Percentiles rank a stretch among this genome's conserved stretches.
phyloP scores from a whole-genome alignment of 2,329 filamentous ascomycete species.

The Colletotrichum limetticola region DNA sequence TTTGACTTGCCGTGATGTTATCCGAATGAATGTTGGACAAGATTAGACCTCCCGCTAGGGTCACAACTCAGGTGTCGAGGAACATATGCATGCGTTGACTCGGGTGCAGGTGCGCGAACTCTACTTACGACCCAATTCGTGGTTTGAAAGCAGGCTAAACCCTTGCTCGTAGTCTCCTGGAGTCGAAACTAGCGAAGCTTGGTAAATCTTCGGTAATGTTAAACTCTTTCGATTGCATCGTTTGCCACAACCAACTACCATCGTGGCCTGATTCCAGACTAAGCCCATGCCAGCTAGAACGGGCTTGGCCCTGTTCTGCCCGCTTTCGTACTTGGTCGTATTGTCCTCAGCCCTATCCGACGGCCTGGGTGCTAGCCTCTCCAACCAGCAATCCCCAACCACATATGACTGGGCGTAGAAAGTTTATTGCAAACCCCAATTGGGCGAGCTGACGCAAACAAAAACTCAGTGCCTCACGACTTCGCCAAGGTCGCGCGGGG shows the following conservation, averaged over 20 bases:
- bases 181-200: background rate
- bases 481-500: background rate
- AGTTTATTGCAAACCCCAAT: background rate
- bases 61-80: background rate
- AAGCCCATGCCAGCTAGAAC: background rate
- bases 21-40: background rate
- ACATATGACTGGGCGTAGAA: background rate
- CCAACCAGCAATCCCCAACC: background rate
- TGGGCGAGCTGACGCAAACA: background rate
- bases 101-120: background rate
- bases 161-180: background rate
- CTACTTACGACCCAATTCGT: background rate
- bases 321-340: background rate
- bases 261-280: conserved; percentile 20
- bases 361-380: background rate
- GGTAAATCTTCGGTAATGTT: background rate
- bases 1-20: conserved; percentile 14
- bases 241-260: background rate
- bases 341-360: background rate
- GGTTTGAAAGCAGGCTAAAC: background rate
- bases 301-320: background rate
- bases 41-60: conserved; percentile 6
- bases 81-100: background rate
- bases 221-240: background rate
- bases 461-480: background rate